These are phyloP conservation scores for Centaurea solstitialis DNA, from an alignment of 129 eudicot species.

Conservation along the genomic window DNA sequence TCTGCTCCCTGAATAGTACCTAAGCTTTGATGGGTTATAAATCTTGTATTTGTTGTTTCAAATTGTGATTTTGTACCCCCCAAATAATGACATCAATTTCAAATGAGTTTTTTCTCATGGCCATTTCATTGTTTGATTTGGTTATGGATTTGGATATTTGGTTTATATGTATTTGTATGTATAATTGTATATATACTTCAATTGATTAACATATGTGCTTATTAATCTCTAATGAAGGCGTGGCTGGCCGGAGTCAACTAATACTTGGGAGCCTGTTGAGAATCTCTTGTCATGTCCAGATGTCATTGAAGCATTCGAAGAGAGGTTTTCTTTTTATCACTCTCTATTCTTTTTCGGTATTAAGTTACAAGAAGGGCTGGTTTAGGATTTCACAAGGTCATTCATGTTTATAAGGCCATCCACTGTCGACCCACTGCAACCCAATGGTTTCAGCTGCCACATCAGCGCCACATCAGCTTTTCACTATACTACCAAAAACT, in stretches of 20 bases:
- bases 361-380: neutral
- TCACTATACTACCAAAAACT: too few relatives aligned
- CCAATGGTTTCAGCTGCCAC: too few relatives aligned
- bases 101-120: neutral
- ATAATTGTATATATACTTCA: neutral
- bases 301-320: slow-evolving; percentile 76
- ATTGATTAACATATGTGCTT: slow-evolving; percentile 24
- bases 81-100: neutral
- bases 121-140: neutral
- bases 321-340: slow-evolving; percentile 51
- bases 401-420: neutral
- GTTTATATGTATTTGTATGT: neutral
- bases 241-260: slow-evolving; percentile 92
- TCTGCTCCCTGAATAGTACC: neutral
- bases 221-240: slow-evolving; percentile 62
- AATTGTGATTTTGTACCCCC: neutral
- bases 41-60: neutral
- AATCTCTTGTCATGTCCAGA: slow-evolving; percentile 61
- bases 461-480: too few relatives aligned
- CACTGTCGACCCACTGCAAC: too few relatives aligned
- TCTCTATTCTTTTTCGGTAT: neutral
- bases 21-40: neutral
- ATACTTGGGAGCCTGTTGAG: slow-evolving; percentile 92
- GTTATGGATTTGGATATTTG: neutral
- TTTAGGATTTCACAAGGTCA: neutral